A percentile compares a stretch with the other conserved stretches of the same genome.
These are phyloP conservation scores for Ogataea parapolymorpha DNA, from an alignment of 805 yeast species.

Conservation along the genomic window DNA sequence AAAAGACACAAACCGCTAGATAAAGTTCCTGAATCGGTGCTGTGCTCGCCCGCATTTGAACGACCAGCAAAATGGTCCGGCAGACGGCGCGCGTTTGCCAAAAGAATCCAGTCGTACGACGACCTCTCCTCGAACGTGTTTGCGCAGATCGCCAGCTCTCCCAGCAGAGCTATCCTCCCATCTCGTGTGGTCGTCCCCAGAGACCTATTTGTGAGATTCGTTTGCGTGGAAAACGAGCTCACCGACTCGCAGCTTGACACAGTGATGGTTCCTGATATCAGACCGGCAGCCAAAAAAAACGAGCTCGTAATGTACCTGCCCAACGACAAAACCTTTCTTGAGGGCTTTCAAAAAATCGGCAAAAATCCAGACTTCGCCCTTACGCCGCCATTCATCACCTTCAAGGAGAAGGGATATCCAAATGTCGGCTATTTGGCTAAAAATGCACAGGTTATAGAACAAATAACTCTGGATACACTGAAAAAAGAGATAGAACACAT, in stretches of 20 bases:
- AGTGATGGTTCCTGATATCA: conserved; percentile 16
- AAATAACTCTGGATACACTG: conserved; percentile 7
- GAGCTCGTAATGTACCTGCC: conserved; percentile 9
- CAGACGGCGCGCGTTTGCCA: conserved; percentile 10
- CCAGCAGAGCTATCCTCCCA: conserved; percentile 39
- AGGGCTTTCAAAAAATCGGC: neutral
- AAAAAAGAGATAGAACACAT: neutral
- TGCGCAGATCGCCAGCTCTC: conserved; percentile 40
- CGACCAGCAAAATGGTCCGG: conserved; percentile 27
- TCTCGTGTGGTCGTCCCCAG: conserved; percentile 38
- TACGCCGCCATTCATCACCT: neutral
- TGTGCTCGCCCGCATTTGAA: conserved; percentile 20
- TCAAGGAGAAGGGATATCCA: neutral
- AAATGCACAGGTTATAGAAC: conserved; percentile 8
- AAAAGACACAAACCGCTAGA: conserved; percentile 3
- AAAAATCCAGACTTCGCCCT: conserved; percentile 1
- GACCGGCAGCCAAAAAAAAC: neutral
- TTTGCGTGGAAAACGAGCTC: conserved; percentile 18
- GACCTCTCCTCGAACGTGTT: conserved; percentile 34
- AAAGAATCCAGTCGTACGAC: conserved; percentile 22
- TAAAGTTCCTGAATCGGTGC: neutral
- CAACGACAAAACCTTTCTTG: conserved; percentile 2
- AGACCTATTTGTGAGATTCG: conserved; percentile 35
- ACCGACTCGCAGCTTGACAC: conserved; percentile 3
- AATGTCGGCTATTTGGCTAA: conserved; percentile 12